Percentiles rank a stretch among this genome's conserved stretches.
These are phyloP conservation scores for Neurospora sublineolata DNA, from an alignment of 495 filamentous ascomycete species.

Conservation along the genomic window DNA sequence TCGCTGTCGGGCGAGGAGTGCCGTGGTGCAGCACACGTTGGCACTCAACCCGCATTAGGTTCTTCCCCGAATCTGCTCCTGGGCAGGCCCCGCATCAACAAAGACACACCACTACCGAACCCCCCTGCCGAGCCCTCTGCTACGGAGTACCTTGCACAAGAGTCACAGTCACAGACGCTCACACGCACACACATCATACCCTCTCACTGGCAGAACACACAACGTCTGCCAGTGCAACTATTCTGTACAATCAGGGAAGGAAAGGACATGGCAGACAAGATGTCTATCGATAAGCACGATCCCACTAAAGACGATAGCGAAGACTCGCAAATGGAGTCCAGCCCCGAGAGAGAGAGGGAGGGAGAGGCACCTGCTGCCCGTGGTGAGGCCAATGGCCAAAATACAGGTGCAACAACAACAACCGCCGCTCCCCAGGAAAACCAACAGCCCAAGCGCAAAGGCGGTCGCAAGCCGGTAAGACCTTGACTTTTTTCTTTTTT, in stretches of 20 bases:
- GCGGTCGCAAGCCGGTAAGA: constrained; percentile 51
- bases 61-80: not conserved
- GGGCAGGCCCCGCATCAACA: not conserved
- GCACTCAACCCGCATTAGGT: not conserved
- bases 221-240: not conserved
- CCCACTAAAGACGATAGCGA: constrained; percentile 38
- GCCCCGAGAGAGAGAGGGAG: constrained; percentile 40
- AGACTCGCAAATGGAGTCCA: constrained; percentile 41
- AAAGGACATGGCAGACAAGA: constrained; percentile 43
- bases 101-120: not conserved
- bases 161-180: not conserved
- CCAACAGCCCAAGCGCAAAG: constrained; percentile 73
- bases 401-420: not conserved
- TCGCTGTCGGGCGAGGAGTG: not conserved
- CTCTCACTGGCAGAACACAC: not conserved
- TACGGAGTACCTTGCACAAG: not conserved
- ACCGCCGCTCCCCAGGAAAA: constrained; percentile 25
- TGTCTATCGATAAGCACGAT: constrained; percentile 50
- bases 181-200: not conserved
- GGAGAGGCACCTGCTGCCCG: constrained; percentile 32
- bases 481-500: not conserved
- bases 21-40: not conserved
- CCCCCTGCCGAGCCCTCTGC: not conserved
- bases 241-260: not conserved
- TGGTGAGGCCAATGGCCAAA: not conserved